Evolutionary conservation across 768 basidiomycete species (phyloP).

Genomic region (Cubamyces sp.): DNA sequence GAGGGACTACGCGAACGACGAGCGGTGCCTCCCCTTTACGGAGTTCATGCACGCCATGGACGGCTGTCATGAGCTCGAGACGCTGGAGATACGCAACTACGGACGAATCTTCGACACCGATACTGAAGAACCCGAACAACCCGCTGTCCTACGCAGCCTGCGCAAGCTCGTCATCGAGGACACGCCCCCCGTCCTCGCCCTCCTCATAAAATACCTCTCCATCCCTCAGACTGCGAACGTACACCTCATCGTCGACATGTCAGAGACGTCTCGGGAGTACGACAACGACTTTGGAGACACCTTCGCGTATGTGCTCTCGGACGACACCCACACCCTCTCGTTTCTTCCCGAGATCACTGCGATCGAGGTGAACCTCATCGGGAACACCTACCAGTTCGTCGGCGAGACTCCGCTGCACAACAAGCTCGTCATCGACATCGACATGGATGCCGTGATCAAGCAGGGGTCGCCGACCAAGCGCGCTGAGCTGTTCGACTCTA

Average conservation of each 20-base stretch:
- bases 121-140: neutral
- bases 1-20: neutral
- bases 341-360: neutral
- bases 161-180: conserved; percentile 1
- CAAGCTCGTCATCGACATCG: conserved; percentile 1
- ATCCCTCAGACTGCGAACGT: neutral
- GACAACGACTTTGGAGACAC: neutral
- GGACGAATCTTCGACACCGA: neutral
- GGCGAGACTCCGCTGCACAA: neutral
- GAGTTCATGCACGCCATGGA: neutral
- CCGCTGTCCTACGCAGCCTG: neutral
- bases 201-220: neutral
- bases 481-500: neutral
- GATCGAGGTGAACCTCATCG: neutral
- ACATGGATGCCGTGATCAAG: neutral
- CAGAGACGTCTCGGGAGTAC: neutral
- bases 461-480: neutral
- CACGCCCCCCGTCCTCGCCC: neutral
- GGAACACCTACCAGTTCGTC: conserved; percentile 2
- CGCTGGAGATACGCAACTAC: neutral
- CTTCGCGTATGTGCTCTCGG: neutral
- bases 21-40: neutral
- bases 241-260: neutral
- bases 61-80: neutral
- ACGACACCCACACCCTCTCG: neutral